Evolutionary conservation across 1,284 basidiomycete species (phyloP), one percentile per base, ranked within the genome.

Genomic region (Hemileia vastatrix): DNA sequence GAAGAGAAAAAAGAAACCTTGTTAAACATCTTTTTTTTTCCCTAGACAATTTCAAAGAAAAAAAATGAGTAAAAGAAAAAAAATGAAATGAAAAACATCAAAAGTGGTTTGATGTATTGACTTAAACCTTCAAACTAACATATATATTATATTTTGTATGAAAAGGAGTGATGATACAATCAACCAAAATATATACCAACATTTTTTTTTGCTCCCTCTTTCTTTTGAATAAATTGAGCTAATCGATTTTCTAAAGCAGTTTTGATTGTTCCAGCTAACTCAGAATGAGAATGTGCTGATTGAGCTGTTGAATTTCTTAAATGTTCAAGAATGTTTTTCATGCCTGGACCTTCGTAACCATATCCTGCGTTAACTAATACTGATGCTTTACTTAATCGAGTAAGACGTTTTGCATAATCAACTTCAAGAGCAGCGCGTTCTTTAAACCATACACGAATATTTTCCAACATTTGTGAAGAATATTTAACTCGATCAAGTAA

Each of bases 331-430:
- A 52, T 33, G 33, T 32, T 18, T 23, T 50, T 50, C 24, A 62
- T 31, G 18, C 59, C 59, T 15, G 49, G 52, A 33, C 53, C 43
- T 44, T 62, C 59, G 32, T 19, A 54, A 27, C 59, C 36, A n/a
- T n/a, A n/a, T n/a, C n/a, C n/a, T n/a, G n/a, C n/a, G n/a, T n/a
- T n/a, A 15, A 55, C 6, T 31, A 54, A 36, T 95, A 78, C 1
- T 82, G 71, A 65, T 80, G 74, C 77, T 90, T 94, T 36, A 89
- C 82, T 21, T 24, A 99, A 80, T 76, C 88, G 91, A 21, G 82
- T 79, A 8, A 99, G 74, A 43, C 86, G 83, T 78, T 92, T 93
- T 1, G 94, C 85, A 72, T 97, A 97, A 36, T 97, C 94, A 68
- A 96, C 93, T 76, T 98, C 93, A 67, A 97, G 47, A 6, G 48